phyloP scores from a whole-genome alignment of 768 basidiomycete species.

The Zangia roseola region DNA sequence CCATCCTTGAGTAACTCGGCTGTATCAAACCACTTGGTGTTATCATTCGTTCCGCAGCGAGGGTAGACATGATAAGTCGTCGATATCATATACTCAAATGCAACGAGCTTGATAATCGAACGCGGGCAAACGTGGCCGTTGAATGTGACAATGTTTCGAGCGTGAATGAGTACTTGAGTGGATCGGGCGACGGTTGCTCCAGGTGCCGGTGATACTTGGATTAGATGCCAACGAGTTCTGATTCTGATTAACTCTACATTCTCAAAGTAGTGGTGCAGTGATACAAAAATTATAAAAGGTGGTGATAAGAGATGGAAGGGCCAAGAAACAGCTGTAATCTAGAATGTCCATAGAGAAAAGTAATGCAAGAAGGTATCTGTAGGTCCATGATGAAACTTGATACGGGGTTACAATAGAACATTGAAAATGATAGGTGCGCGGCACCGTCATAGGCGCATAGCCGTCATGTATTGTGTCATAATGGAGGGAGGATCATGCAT shows the following conservation, averaged over 20 bases:
- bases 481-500: not conserved
- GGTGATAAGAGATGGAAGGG: not conserved
- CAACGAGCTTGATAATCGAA: too few species aligned
- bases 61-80: too few species aligned
- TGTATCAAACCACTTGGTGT: too few species aligned
- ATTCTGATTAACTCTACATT: not conserved
- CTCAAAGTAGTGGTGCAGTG: not conserved
- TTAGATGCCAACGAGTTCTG: too few species aligned
- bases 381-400: conserved; percentile 1
- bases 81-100: too few species aligned
- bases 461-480: not conserved
- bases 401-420: not conserved
- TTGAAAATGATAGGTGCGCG: conserved; percentile 6
- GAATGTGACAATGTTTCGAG: too few species aligned
- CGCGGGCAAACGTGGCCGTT: too few species aligned
- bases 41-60: too few species aligned
- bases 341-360: conserved; percentile 9
- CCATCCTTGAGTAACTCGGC: too few species aligned
- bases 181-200: too few species aligned
- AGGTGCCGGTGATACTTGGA: too few species aligned
- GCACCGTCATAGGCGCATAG: conserved; percentile 12
- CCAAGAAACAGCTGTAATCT: not conserved
- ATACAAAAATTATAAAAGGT: conserved; percentile 17
- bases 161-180: too few species aligned
- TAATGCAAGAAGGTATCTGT: not conserved